These are phyloP conservation scores for Talaromyces sp. DNA, from an alignment of 2,329 filamentous ascomycete species.

Conservation along the genomic window DNA sequence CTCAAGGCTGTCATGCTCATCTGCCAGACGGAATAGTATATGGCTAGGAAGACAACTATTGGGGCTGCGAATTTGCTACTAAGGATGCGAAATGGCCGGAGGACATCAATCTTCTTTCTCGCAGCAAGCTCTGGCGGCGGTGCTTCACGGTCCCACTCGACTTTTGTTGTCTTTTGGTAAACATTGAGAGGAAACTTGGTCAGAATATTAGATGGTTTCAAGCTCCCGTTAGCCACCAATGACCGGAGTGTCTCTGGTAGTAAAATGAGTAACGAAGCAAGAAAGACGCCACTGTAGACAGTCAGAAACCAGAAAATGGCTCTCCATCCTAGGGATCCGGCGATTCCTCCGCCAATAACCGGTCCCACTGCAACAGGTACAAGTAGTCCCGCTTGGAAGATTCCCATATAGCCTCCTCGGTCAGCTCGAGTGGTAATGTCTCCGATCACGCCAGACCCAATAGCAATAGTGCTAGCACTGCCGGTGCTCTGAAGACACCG, in stretches of 20 bases:
- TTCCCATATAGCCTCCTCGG: conserved; percentile 37
- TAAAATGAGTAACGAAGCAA: conserved; percentile 26
- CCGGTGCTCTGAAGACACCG: conserved; percentile 41
- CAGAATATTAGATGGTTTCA: conserved; percentile 6
- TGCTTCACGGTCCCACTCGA: background rate
- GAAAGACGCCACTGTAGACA: conserved; percentile 30
- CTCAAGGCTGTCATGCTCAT: conserved; percentile 53
- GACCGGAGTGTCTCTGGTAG: conserved; percentile 38
- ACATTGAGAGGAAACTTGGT: conserved; percentile 15
- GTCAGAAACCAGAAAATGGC: conserved; percentile 41
- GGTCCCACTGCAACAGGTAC: conserved; percentile 36
- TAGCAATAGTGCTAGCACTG: conserved; percentile 38
- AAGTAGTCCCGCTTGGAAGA: conserved; percentile 34
- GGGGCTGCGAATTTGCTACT: conserved; percentile 38
- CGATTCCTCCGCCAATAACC: conserved; percentile 37
- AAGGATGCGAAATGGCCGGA: conserved; percentile 45
- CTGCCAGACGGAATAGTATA: conserved; percentile 52
- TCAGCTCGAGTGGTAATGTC: conserved; percentile 39
- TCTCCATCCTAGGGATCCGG: conserved; percentile 34
- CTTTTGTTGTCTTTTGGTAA: conserved; percentile 14
- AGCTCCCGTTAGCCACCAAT: conserved; percentile 29
- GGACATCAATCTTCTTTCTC: conserved; percentile 39
- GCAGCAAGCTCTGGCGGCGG: conserved; percentile 8
- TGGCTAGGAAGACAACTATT: conserved; percentile 44
- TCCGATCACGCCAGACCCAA: conserved; percentile 37